Evolutionary conservation across 2,329 filamentous ascomycete genomes (phyloP).

Genomic region (Alternaria longipes): DNA sequence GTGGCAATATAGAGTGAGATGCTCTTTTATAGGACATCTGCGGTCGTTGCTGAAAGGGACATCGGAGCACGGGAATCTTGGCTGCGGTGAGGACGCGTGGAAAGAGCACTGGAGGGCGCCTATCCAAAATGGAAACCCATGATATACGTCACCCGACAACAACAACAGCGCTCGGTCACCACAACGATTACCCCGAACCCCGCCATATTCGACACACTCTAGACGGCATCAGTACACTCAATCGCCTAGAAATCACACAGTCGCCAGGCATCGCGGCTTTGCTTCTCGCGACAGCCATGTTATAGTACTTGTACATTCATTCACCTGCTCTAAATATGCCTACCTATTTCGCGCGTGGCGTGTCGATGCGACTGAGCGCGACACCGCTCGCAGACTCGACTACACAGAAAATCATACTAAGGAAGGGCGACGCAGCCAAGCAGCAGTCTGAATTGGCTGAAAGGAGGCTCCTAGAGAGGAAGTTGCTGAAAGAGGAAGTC

Average conservation of each 20-base stretch:
- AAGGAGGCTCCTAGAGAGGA: slow-evolving; percentile 27
- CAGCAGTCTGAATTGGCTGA: slow-evolving; percentile 32
- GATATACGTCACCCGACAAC: slow-evolving; percentile 26
- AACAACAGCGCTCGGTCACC: slow-evolving; percentile 13
- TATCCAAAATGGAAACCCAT: slow-evolving; percentile 18
- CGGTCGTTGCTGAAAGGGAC: neutral
- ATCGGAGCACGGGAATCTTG: neutral
- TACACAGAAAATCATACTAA: slow-evolving; percentile 32
- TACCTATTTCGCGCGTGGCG: slow-evolving; percentile 39
- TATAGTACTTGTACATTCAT: neutral
- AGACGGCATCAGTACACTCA: neutral
- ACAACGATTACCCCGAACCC: slow-evolving; percentile 5
- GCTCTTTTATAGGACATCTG: neutral
- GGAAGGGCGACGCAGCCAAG: slow-evolving; percentile 34
- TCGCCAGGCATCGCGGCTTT: neutral
- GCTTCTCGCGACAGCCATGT: neutral
- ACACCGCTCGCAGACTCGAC: slow-evolving; percentile 39
- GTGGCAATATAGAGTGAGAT: too few relatives aligned
- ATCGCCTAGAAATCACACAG: neutral
- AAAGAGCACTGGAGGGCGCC: slow-evolving; percentile 20
- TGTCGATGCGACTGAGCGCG: slow-evolving; percentile 36
- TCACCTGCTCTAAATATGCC: slow-evolving; percentile 35
- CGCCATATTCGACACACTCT: slow-evolving; percentile 9
- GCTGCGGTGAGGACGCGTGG: neutral
- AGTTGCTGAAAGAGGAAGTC: slow-evolving; percentile 33